These are phyloP conservation scores for Mucor racemosus DNA, from an alignment of 371 early-diverging fungal species.

Conservation along the genomic window DNA sequence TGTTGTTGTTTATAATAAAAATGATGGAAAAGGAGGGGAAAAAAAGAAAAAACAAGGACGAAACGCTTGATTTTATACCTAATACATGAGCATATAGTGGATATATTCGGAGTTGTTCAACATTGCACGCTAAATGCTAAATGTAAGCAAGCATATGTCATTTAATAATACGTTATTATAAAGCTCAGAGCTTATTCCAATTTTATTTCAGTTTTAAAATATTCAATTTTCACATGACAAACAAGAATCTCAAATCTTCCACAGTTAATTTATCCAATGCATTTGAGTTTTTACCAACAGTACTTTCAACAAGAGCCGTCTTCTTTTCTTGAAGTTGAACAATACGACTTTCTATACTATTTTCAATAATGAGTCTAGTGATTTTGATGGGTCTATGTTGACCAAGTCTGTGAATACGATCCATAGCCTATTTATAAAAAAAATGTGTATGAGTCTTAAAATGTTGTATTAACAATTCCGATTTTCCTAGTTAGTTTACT, in stretches of 20 bases:
- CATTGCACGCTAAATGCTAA: no score
- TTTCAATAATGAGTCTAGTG: constrained; percentile 90
- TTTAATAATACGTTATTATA: background rate
- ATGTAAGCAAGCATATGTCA: background rate
- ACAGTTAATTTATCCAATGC: constrained; percentile 75
- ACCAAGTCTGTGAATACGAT: constrained; percentile 92
- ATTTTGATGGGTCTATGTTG: constrained; percentile 89
- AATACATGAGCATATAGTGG: background rate
- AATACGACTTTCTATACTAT: constrained; percentile 95
- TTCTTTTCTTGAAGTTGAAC: constrained; percentile 96
- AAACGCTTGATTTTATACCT: background rate
- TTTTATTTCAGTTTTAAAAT: constrained; percentile 1
- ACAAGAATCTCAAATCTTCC: constrained; percentile 89
- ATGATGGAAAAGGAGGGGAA: constrained; percentile 2
- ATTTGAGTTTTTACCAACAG: constrained; percentile 78
- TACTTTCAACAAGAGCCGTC: constrained; percentile 86
- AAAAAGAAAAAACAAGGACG: background rate
- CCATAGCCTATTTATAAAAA: constrained; percentile 76
- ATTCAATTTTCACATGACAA: constrained; percentile 61
- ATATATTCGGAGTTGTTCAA: background rate
- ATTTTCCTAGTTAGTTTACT: constrained; percentile 20
- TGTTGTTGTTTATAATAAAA: background rate
- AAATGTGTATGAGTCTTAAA: constrained; percentile 23
- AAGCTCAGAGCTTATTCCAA: background rate
- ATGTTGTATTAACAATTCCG: background rate